Evolutionary conservation across 805 yeast species (phyloP).

Genomic region (Tetrapisispora iriomotensis): DNA sequence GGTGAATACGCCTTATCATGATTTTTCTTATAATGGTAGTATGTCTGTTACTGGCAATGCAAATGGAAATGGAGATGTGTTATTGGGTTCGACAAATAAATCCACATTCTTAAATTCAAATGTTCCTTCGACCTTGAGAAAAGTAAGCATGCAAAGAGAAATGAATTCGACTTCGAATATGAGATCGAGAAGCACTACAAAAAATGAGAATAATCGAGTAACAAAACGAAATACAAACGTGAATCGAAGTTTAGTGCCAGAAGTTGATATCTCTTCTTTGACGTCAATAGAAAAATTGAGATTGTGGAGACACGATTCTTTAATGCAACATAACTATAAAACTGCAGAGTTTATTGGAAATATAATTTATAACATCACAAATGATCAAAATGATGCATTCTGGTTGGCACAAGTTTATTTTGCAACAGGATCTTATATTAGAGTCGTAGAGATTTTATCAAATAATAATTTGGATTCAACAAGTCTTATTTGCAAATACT

Average conservation of each 20-base stretch:
- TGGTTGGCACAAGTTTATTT: conserved; percentile 92
- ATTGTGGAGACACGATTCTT: conserved; percentile 88
- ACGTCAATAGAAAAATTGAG: conserved; percentile 80
- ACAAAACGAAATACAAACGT: not conserved
- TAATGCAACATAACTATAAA: conserved; percentile 80
- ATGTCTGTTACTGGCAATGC: not conserved
- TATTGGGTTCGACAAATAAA: conserved; percentile 20
- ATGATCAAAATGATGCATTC: conserved; percentile 87
- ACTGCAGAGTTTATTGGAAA: conserved; percentile 92
- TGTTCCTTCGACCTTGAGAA: conserved; percentile 25
- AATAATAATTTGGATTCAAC: conserved; percentile 43
- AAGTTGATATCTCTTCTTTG: conserved; percentile 20
- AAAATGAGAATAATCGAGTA: not conserved
- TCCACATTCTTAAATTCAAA: conserved; percentile 15
- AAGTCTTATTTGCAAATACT: conserved; percentile 68
- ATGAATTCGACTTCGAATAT: conserved; percentile 1
- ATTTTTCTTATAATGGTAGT: not conserved
- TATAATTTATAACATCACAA: conserved; percentile 72
- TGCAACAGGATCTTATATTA: conserved; percentile 60
- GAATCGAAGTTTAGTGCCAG: not conserved
- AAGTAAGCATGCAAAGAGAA: conserved; percentile 20
- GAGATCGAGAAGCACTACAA: not conserved
- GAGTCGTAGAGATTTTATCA: conserved; percentile 66
- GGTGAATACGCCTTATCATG: conserved; percentile 1
- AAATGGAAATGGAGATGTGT: conserved; percentile 5